Percentiles rank a stretch among this genome's conserved stretches.
phyloP scores from a whole-genome alignment of 371 early-diverging fungal genomes.

The Umbelopsis sp. region DNA sequence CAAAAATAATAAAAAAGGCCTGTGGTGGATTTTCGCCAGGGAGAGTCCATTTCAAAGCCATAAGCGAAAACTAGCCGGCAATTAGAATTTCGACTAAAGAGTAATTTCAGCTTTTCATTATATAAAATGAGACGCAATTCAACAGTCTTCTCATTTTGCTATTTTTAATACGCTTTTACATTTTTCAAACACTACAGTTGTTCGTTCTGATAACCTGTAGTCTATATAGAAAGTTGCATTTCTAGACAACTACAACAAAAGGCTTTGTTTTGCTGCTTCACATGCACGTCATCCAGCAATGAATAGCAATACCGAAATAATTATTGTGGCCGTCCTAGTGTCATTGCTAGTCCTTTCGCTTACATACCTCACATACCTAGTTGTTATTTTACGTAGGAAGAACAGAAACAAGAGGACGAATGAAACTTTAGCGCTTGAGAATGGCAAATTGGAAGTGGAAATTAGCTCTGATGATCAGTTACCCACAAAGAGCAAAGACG shows the following conservation, averaged over 20 bases:
- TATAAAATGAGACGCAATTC: neutral
- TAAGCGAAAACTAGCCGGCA: neutral
- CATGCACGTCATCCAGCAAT: neutral
- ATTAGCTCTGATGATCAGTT: neutral
- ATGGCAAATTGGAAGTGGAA: neutral
- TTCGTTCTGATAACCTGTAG: too few relatives aligned
- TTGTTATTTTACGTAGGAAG: neutral
- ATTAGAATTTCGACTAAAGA: neutral
- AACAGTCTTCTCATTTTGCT: neutral
- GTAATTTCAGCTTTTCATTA: neutral
- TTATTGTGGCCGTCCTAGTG: neutral
- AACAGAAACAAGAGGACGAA: neutral
- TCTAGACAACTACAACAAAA: neutral
- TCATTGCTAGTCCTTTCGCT: neutral
- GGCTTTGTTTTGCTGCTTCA: neutral
- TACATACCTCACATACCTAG: neutral
- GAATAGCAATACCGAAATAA: slow-evolving; percentile 9
- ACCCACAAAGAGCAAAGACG: neutral
- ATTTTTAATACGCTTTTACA: neutral
- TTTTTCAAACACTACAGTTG: too few relatives aligned
- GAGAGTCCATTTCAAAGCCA: neutral
- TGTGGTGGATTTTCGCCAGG: neutral
- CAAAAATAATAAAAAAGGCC: too few relatives aligned
- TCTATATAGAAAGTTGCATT: too few relatives aligned
- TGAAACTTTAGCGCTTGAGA: neutral